A percentile compares a stretch with the other conserved stretches of the same genome.
Conservation (phyloP, 1,284 basidiomycete genomes). For the Wallemia mellicola region DNA sequence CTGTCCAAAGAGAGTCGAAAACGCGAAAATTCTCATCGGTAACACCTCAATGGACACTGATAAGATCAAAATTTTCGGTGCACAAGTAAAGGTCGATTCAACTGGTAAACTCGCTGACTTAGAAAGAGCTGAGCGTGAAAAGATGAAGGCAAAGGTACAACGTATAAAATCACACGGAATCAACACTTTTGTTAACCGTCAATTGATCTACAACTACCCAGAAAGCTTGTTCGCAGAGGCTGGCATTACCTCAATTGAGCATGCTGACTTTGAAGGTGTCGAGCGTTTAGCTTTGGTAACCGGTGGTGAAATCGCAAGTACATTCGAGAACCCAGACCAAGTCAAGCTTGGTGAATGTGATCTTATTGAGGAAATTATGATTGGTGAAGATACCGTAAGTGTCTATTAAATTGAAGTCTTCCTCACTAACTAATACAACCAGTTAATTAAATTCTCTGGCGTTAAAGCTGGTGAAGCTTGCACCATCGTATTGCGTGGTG, state of each 20-base stretch:
- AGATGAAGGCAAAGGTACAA: slow-evolving; percentile 97
- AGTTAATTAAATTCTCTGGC: slow-evolving; percentile 86
- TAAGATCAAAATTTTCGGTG: slow-evolving; percentile 98
- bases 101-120: slow-evolving; percentile 93
- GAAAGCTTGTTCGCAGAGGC: slow-evolving; percentile 76
- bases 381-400: slow-evolving; percentile 84
- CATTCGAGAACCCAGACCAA: slow-evolving; percentile 75
- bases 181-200: slow-evolving; percentile 93
- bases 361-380: slow-evolving; percentile 93
- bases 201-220: slow-evolving; percentile 98
- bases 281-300: slow-evolving; percentile 86
- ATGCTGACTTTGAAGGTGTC: slow-evolving; percentile 97
- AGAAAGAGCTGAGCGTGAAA: slow-evolving; percentile 85
- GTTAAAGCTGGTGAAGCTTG: slow-evolving; percentile 97
- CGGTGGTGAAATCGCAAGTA: slow-evolving; percentile 87
- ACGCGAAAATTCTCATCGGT: slow-evolving; percentile 86
- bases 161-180: slow-evolving; percentile 83
- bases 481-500: slow-evolving; percentile 87
- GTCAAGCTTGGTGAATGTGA: slow-evolving; percentile 86
- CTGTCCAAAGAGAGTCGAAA: slow-evolving; percentile 77
- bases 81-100: slow-evolving; percentile 76
- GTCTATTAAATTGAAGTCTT: not conserved
- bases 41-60: slow-evolving; percentile 99
- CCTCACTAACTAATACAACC: not conserved
- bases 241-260: slow-evolving; percentile 88